These are phyloP conservation scores for Fusarium coffeatum DNA, from an alignment of 2,329 filamentous ascomycete genomes.

Conservation along the genomic window DNA sequence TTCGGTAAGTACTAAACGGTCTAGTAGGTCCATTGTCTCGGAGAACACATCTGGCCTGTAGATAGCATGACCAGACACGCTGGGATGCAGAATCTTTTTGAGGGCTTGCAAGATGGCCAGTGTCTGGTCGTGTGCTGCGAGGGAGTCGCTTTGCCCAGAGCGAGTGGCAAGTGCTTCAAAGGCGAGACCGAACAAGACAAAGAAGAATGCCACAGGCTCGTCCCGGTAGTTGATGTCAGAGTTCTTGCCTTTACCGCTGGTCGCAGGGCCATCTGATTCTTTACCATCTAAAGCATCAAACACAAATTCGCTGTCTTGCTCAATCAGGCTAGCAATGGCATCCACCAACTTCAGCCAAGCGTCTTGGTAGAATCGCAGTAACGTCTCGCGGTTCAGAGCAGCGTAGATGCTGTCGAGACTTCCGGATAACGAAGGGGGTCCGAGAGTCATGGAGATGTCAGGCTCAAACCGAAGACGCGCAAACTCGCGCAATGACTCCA, in stretches of 20 bases:
- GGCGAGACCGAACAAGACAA: slow-evolving; percentile 94
- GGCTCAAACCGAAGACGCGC: slow-evolving; percentile 94
- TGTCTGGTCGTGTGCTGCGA: slow-evolving; percentile 81
- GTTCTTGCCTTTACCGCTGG: slow-evolving; percentile 67
- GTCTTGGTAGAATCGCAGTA: slow-evolving; percentile 95
- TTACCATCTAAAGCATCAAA: slow-evolving; percentile 97
- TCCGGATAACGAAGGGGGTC: slow-evolving; percentile 82
- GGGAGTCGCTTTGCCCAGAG: slow-evolving; percentile 61
- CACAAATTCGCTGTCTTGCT: slow-evolving; percentile 97
- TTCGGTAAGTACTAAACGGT: slow-evolving; percentile 92
- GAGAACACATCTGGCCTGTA: slow-evolving; percentile 96
- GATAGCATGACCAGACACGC: slow-evolving; percentile 94
- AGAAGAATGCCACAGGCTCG: slow-evolving; percentile 98
- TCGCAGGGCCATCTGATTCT: slow-evolving; percentile 61
- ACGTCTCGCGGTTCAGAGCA: slow-evolving; percentile 90
- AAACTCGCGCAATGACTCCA: slow-evolving; percentile 92
- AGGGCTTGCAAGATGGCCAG: slow-evolving; percentile 90
- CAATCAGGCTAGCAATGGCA: slow-evolving; percentile 95
- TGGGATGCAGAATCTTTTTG: slow-evolving; percentile 93
- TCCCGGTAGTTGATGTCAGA: slow-evolving; percentile 97
- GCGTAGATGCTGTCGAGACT: slow-evolving; percentile 95
- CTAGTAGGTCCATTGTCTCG: slow-evolving; percentile 95
- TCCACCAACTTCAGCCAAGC: slow-evolving; percentile 97
- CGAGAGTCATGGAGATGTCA: slow-evolving; percentile 91
- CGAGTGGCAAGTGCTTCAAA: slow-evolving; percentile 94